phyloP scores from a whole-genome alignment of 2,329 filamentous ascomycete species.

The Coniosporium tulheliwenetii region DNA sequence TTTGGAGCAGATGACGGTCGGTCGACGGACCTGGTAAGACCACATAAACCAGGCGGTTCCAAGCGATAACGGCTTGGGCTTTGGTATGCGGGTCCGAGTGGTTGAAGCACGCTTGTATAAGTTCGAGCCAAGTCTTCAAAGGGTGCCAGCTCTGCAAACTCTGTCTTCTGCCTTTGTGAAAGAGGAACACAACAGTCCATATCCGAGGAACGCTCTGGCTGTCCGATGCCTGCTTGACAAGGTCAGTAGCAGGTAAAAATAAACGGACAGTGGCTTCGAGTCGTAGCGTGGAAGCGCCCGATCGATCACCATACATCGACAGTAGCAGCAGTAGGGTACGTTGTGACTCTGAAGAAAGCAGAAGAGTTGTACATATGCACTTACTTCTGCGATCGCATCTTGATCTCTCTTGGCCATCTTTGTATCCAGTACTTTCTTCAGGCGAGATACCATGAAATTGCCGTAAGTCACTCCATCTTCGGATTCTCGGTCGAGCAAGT shows the following conservation, averaged over 20 bases:
- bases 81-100: conserved; percentile 55
- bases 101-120: conserved; percentile 77
- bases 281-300: no score
- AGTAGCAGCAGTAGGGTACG: no score
- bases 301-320: no score
- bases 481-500: conserved; percentile 39
- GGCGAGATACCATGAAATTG: conserved; percentile 49
- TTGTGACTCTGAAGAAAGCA: no score
- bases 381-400: no score
- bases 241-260: no score
- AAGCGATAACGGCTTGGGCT: conserved; percentile 65
- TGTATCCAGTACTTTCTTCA: conserved; percentile 49
- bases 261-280: no score
- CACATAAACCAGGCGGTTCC: conserved; percentile 70
- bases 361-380: no score
- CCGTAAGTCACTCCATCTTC: conserved; percentile 47
- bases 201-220: conserved; percentile 64
- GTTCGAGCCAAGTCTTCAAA: conserved; percentile 56
- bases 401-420: conserved; percentile 23
- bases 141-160: conserved; percentile 53
- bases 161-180: conserved; percentile 49
- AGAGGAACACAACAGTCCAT: conserved; percentile 70
- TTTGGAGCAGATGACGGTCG: conserved; percentile 38
- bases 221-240: conserved; percentile 13
- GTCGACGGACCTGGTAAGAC: conserved; percentile 48